Conservation (phyloP, 805 yeast genomes). For the Candida pseudoglaebosa region DNA sequence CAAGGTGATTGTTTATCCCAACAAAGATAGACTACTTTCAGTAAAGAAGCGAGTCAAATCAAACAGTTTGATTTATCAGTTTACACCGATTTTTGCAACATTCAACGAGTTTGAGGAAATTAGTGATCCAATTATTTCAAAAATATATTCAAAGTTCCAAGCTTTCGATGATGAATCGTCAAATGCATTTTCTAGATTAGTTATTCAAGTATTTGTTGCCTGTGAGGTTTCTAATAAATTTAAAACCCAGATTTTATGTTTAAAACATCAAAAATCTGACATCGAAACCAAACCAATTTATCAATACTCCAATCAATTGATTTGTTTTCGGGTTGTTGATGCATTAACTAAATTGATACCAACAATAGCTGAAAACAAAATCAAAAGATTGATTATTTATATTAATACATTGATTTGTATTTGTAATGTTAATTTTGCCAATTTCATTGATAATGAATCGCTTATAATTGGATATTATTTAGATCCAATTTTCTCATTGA, state of each 20-base stretch:
- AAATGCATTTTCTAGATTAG: neutral
- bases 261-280: constrained; percentile 1
- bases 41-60: neutral
- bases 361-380: neutral
- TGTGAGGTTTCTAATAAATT: neutral
- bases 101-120: neutral
- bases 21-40: neutral
- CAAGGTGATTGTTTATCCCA: neutral
- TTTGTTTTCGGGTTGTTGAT: neutral
- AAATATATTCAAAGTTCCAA: neutral
- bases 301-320: neutral
- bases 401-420: constrained; percentile 2
- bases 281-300: neutral
- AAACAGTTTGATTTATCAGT: neutral
- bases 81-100: neutral
- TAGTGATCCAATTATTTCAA: neutral
- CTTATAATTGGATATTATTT: neutral
- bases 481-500: constrained; percentile 5
- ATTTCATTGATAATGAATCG: neutral
- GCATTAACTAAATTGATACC: neutral
- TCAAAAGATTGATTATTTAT: neutral
- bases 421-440: neutral
- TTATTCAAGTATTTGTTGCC: constrained; percentile 1
- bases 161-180: neutral
- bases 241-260: neutral